These are phyloP conservation scores for Agaricales sp. DNA, from an alignment of 1,284 basidiomycete species.

Conservation along the genomic window DNA sequence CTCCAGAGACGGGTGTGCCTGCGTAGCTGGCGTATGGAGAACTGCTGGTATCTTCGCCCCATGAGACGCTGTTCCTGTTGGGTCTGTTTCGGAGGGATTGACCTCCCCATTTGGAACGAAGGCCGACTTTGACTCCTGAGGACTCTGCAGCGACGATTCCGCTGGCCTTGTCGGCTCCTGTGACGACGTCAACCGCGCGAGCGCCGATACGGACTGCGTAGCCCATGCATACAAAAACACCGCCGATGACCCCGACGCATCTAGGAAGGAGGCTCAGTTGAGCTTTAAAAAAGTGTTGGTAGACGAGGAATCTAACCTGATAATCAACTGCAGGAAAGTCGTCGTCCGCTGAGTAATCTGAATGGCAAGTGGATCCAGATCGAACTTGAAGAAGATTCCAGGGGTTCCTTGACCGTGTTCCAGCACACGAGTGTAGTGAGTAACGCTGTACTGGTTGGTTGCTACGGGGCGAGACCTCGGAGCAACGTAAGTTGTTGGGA, in stretches of 20 bases:
- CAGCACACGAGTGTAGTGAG: conserved; percentile 78
- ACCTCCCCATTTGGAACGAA: conserved; percentile 37
- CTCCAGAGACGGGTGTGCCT: conserved; percentile 25
- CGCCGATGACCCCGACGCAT: conserved; percentile 71
- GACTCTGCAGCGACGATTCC: conserved; percentile 59
- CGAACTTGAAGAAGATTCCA: conserved; percentile 96
- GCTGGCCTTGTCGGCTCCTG: conserved; percentile 44
- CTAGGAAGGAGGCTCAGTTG: conserved; percentile 19
- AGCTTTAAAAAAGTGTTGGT: too few species aligned
- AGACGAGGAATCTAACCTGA: conserved; percentile 49
- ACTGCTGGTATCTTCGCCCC: conserved; percentile 20
- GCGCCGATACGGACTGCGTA: conserved; percentile 64
- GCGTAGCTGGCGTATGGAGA: conserved; percentile 23
- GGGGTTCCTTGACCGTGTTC: conserved; percentile 77
- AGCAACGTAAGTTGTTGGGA: conserved; percentile 88
- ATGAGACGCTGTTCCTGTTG: conserved; percentile 29
- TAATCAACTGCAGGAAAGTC: conserved; percentile 70
- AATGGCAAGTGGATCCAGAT: conserved; percentile 84
- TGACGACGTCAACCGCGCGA: conserved; percentile 56
- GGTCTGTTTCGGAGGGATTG: conserved; percentile 33
- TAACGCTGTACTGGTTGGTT: conserved; percentile 94
- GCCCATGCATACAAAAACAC: conserved; percentile 71
- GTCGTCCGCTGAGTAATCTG: conserved; percentile 85
- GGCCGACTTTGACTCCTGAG: conserved; percentile 32
- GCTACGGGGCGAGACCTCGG: conserved; percentile 49